Evolutionary conservation across 495 filamentous ascomycete genomes (phyloP), one percentile per base, ranked within the genome.

Genomic region (Hyaloscypha hepaticicola): DNA sequence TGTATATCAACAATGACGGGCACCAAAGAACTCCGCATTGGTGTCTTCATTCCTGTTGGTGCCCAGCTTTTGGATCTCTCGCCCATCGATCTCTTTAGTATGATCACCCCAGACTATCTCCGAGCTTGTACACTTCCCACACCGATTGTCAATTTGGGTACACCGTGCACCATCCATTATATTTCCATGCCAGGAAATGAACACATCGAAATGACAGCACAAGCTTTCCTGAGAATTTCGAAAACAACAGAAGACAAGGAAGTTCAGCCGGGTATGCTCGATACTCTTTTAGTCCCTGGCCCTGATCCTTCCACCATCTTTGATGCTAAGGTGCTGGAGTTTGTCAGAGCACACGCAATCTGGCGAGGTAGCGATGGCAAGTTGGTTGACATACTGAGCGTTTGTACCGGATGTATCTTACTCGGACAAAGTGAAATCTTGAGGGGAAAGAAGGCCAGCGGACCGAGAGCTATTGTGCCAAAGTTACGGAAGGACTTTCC

Each of bases 391-490:
- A 79, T 87, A 45, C 66, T 87, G 64, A 77, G 77, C 64, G 73
- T 88, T 19, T 87, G 85, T 73, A 82, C 82, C 1, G 85, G 81
- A 6, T 77, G 81, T 11, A 73, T 79, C 29, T 22, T 83, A 1
- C 76, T 78, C 25, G 83, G 78, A 12, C 72, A 78, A 22, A 79
- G 82, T 0, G 85, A 85, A 0, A 60, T 88, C 12, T 63, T 82
- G 8, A 76, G 77, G 57, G 83, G 80, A 0, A 77, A 73, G 64
- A 70, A 65, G 19, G 80, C 74, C 0, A 83, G 83, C 12, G 83
- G 82, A 7, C 86, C 86, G 0, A 70, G 83, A 22, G 71, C 74
- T 2, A n/a, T 86, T 53, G 75, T 87, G 63, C 72, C 74, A 1
- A 48, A 69, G 21, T 69, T 88, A 55, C 71, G 64, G 53, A 69